Conservation (phyloP, 2,329 filamentous ascomycete species). For the Penicillium sclerotiorum region DNA sequence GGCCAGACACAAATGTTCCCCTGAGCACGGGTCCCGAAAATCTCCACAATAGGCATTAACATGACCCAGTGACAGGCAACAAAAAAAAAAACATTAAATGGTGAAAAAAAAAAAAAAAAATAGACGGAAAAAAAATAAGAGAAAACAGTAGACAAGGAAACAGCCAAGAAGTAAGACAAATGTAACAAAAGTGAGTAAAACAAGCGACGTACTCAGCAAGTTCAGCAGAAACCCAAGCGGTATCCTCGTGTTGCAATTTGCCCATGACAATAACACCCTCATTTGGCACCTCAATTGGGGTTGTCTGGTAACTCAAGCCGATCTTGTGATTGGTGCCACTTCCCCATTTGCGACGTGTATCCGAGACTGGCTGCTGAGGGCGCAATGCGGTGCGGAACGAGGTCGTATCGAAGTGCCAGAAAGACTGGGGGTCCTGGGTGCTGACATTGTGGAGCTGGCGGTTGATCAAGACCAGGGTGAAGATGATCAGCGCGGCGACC, state of each 20-base stretch:
- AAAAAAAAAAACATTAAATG: no score
- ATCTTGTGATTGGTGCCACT: constrained; percentile 15
- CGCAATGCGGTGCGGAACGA: constrained; percentile 17
- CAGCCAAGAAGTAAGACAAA: background rate
- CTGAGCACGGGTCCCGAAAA: no score
- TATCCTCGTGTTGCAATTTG: constrained; percentile 46
- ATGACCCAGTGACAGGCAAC: no score
- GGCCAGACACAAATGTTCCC: no score
- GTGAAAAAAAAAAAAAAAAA: no score
- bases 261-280: constrained; percentile 50
- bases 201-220: constrained; percentile 43
- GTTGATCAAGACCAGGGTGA: constrained; percentile 32
- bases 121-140: no score
- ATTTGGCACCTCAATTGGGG: constrained; percentile 34
- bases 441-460: constrained; percentile 25
- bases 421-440: constrained; percentile 22
- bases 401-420: constrained; percentile 32
- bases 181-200: background rate
- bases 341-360: constrained; percentile 26
- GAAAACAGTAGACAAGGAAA: background rate
- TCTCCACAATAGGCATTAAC: no score
- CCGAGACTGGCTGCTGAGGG: constrained; percentile 7
- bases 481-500: constrained; percentile 34
- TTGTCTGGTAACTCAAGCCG: constrained; percentile 28
- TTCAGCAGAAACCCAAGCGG: constrained; percentile 48